Evolutionary conservation across 2,329 filamentous ascomycete genomes (phyloP), one percentile per base, ranked within the genome.

Genomic region (Clarireedia hainanense): DNA sequence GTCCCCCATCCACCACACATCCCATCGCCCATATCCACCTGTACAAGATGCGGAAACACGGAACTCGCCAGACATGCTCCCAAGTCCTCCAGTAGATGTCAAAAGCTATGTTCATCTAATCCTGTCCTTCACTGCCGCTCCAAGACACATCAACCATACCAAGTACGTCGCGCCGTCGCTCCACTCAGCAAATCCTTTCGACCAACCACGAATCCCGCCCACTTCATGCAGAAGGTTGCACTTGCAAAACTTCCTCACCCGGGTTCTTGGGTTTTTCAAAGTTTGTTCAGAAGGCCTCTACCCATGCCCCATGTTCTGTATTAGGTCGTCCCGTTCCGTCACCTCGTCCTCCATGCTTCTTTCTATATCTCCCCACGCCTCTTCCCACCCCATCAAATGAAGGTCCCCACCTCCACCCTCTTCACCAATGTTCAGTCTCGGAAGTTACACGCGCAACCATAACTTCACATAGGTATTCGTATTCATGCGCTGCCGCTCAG

Each of bases 231-330:
- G 12, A 34, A 48, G 34, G 43, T 48, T 14, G 51, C 43, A 48
- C 43, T 53, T 43, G 26, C 51, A 39, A 53, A 48, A 48, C 47
- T 45, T 7, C 36, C 43, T 53, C 51, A 53, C 51, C 51, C 51
- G 27, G 51, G 51, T 53, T 53, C 51, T 45, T 53, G 51, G 51
- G 51, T 48, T 36, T 53, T 48, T 39, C 42, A 39, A 23, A 53
- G 40, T 42, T 53, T 53, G 30, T n/a, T 48, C 39, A 34, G n/a
- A 47, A 24, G 20, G 12, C 49, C 30, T 20, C 40, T 15, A 36
- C 27, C 50, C 42, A 36, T 30, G 36, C 27, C 27, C 43, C n/a
- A 53, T 53, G 51, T 26, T 26, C 47, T 30, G 27, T 39, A n/a
- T 53, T 24, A 23, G 15, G 48, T 45, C 24, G 34, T 40, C 15